Percentiles rank a stretch among this genome's conserved stretches.
Conservation (phyloP, 345 rosid genomes). For the Populus ilicifolia region DNA sequence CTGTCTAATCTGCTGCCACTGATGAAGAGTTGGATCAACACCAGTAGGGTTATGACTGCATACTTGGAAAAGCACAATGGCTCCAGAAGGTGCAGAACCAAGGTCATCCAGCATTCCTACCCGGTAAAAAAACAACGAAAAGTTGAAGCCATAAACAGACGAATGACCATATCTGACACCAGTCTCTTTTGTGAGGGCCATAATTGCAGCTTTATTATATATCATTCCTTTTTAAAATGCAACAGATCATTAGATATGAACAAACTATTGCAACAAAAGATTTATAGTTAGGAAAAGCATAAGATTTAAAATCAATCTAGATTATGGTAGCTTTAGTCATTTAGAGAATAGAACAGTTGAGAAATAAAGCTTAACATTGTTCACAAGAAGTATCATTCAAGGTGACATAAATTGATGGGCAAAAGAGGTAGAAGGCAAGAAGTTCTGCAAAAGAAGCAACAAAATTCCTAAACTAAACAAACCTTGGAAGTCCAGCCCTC, state of each 20-base stretch:
- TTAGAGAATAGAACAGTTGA: background rate
- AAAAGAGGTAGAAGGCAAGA: background rate
- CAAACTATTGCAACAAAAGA: background rate
- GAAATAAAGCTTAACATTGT: background rate
- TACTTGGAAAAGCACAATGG: conserved; percentile 47
- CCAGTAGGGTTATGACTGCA: conserved; percentile 57
- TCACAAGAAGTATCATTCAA: background rate
- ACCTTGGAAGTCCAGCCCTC: conserved; percentile 49
- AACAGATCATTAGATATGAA: background rate
- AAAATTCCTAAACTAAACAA: conserved; percentile 3
- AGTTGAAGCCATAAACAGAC: background rate
- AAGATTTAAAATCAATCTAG: background rate
- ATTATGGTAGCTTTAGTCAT: background rate
- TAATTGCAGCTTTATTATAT: background rate
- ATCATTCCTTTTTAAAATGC: background rate
- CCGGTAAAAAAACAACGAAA: background rate
- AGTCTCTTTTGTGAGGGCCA: background rate
- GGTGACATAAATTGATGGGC: background rate
- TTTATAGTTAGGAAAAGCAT: background rate
- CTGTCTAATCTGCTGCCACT: conserved; percentile 52
- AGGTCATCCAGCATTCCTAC: conserved; percentile 50
- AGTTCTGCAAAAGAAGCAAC: background rate
- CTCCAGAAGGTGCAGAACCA: conserved; percentile 41
- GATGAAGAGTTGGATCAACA: conserved; percentile 44
- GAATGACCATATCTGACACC: background rate